Evolutionary conservation across 2,329 filamentous ascomycete genomes (phyloP).

Genomic region (Verticillium nubilum): DNA sequence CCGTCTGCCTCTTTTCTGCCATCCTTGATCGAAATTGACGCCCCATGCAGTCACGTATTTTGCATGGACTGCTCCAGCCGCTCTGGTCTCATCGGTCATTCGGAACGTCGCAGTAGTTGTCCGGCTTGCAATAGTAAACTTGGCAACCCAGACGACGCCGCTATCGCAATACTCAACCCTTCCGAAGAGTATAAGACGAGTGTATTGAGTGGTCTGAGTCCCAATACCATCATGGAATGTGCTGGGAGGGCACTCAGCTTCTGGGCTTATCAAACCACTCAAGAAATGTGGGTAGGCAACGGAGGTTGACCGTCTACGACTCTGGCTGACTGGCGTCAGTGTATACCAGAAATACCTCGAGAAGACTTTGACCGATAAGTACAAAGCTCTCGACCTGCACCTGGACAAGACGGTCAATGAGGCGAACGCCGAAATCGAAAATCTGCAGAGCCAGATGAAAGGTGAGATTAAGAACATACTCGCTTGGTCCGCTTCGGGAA

Average conservation of each 20-base stretch:
- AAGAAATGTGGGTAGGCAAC: conserved; percentile 62
- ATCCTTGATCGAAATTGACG: not conserved
- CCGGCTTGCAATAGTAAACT: conserved; percentile 71
- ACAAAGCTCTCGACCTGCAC: conserved; percentile 55
- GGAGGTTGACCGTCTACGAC: not conserved
- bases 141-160: conserved; percentile 67
- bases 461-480: conserved; percentile 31
- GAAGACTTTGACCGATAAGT: conserved; percentile 69
- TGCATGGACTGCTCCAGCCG: conserved; percentile 68
- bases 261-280: conserved; percentile 80
- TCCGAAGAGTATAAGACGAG: conserved; percentile 88
- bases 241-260: conserved; percentile 74
- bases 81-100: conserved; percentile 51
- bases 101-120: conserved; percentile 52
- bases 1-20: not conserved
- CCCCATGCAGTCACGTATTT: conserved; percentile 67
- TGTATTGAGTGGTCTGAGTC: conserved; percentile 75
- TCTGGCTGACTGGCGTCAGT: conserved; percentile 30
- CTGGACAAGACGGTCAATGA: conserved; percentile 71
- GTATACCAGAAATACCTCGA: conserved; percentile 73
- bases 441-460: conserved; percentile 58
- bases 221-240: conserved; percentile 80
- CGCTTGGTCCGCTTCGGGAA: not conserved
- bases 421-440: conserved; percentile 66
- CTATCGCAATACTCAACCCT: conserved; percentile 66